Evolutionary conservation across 768 basidiomycete species (phyloP).

Genomic region (Russula virescens): DNA sequence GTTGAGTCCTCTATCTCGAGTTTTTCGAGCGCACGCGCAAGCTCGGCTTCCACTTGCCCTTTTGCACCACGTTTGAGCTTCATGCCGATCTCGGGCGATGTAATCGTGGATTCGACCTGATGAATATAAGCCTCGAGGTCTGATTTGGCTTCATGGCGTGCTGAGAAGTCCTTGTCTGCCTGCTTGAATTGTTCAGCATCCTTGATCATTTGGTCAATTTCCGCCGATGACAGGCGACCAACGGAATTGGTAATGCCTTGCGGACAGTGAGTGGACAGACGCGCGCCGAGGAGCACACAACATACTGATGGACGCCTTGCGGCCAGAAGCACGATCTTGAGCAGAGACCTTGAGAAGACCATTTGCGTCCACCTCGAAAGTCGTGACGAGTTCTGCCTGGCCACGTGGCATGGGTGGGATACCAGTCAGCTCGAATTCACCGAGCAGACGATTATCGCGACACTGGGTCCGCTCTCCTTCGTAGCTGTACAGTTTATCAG

Average conservation of each 20-base stretch:
- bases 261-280: slow-evolving; percentile 16
- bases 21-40: slow-evolving; percentile 96
- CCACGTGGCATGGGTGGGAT: slow-evolving; percentile 99
- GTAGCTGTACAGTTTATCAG: slow-evolving; percentile 46
- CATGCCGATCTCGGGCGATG: slow-evolving; percentile 93
- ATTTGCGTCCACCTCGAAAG: slow-evolving; percentile 99
- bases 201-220: slow-evolving; percentile 99
- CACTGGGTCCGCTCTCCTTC: slow-evolving; percentile 99
- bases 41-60: slow-evolving; percentile 91
- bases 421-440: slow-evolving; percentile 98
- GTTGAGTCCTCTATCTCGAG: slow-evolving; percentile 95
- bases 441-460: slow-evolving; percentile 97
- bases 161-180: slow-evolving; percentile 96
- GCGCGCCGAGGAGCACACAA: slow-evolving; percentile 32
- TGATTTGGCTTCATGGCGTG: slow-evolving; percentile 96
- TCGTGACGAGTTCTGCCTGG: slow-evolving; percentile 98
- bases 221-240: slow-evolving; percentile 92
- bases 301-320: slow-evolving; percentile 96
- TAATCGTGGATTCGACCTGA: slow-evolving; percentile 94
- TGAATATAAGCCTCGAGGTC: slow-evolving; percentile 98
- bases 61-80: slow-evolving; percentile 98
- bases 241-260: slow-evolving; percentile 98
- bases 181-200: slow-evolving; percentile 97
- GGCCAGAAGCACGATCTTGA: slow-evolving; percentile 96
- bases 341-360: slow-evolving; percentile 99